Percentiles rank a stretch among this genome's conserved stretches.
These are phyloP conservation scores for Ephemerocybe angulata DNA, from an alignment of 768 basidiomycete genomes.

Conservation along the genomic window DNA sequence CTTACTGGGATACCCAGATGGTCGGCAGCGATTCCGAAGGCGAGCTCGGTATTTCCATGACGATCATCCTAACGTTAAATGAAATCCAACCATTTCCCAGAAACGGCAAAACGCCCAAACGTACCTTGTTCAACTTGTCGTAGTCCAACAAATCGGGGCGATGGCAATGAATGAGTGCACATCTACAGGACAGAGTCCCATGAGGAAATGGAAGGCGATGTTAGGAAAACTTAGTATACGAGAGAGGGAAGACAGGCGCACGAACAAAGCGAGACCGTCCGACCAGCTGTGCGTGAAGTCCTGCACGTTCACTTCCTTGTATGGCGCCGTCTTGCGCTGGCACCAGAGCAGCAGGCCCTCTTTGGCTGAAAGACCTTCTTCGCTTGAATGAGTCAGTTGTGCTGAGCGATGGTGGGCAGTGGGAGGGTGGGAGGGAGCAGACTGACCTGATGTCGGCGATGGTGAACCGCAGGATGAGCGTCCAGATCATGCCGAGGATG, in stretches of 20 bases:
- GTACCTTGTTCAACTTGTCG: slow-evolving; percentile 76
- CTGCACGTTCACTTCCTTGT: slow-evolving; percentile 88
- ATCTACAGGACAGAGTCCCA: too few relatives aligned
- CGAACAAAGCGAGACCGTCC: slow-evolving; percentile 92
- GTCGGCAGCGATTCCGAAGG: slow-evolving; percentile 85
- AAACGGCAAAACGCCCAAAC: slow-evolving; percentile 2
- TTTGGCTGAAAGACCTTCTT: slow-evolving; percentile 98
- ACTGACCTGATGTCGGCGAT: slow-evolving; percentile 96
- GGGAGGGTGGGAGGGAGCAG: not conserved
- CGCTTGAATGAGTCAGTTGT: slow-evolving; percentile 44
- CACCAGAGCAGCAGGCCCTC: slow-evolving; percentile 98
- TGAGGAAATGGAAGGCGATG: slow-evolving; percentile 1
- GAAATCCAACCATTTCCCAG: not conserved
- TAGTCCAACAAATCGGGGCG: slow-evolving; percentile 94
- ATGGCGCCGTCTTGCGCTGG: slow-evolving; percentile 90
- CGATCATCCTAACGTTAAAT: slow-evolving; percentile 57
- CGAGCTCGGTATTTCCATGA: slow-evolving; percentile 79
- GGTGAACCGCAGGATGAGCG: slow-evolving; percentile 92
- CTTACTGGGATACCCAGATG: slow-evolving; percentile 88
- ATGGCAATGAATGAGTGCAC: slow-evolving; percentile 96
- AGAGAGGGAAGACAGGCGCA: slow-evolving; percentile 19
- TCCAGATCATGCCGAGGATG: slow-evolving; percentile 99
- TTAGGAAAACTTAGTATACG: slow-evolving; percentile 6
- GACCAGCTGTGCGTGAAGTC: slow-evolving; percentile 93
- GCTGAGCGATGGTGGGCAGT: slow-evolving; percentile 8